Evolutionary conservation across 495 filamentous ascomycete species (phyloP), one percentile per base, ranked within the genome.

Genomic region (Aeminium ludgeri): DNA sequence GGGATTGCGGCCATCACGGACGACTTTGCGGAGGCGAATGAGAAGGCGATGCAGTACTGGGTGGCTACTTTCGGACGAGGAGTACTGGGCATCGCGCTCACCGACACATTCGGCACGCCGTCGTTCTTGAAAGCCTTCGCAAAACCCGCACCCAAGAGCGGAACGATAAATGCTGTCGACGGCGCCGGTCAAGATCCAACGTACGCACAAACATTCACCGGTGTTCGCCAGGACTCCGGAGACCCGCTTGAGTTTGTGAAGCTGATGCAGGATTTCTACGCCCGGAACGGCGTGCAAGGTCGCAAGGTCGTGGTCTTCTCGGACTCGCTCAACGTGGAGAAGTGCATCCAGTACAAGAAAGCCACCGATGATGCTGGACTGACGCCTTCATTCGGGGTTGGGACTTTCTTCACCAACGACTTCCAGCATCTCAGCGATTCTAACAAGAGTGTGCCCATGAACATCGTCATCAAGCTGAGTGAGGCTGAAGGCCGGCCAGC

Each of bases 271-370:
- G 68, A 78, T 3, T 97, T 96, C 62, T 97, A 96, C 55, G 73
- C 91, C 44, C 59, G 60, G 25, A 54, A 77, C 37, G 76, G 76
- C 2, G 82, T 95, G 56, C 74, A 61, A 20, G 81, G 81, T 2
- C 78, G 76, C 63, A 97, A 95, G 67, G 80, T 72, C 0, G 79
- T 96, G 33, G 89, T 96, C n/a, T 97, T 96, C 57, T 97, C 89
- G 2, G 89, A 97, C 60, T 89, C 83, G 5, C 64, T 97, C 28
- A 76, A 95, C 50, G 81, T 95, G 41, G 85, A 94, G 12, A 74
- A 76, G 30, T 96, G 91, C 55, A 60, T 95, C 19, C 74, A 89
- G 57, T 97, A 96, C 62, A 87, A 85, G 62, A 56, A 70, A 20
- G 70, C 78, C 31, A 75, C 86, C 1, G 84, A 93, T 36, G 71